phyloP scores from a whole-genome alignment of 2,329 filamentous ascomycete genomes.

The Aspergillus ruber region DNA sequence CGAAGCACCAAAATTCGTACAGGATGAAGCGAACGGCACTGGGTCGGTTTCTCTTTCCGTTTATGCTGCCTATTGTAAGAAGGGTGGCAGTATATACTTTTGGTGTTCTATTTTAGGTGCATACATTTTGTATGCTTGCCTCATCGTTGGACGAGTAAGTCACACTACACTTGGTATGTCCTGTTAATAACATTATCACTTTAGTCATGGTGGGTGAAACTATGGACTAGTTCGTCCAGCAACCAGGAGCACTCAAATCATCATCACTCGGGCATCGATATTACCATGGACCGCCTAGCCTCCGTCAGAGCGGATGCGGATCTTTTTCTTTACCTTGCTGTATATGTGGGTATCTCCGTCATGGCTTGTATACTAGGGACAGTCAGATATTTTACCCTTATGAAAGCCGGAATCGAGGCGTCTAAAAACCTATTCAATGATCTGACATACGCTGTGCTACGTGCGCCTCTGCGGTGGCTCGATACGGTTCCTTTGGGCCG shows the following conservation, averaged over 20 bases:
- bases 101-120: conserved; percentile 52
- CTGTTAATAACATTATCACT: not conserved
- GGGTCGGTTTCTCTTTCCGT: conserved; percentile 62
- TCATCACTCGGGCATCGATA: conserved; percentile 1
- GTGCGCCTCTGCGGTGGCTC: conserved; percentile 66
- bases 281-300: not conserved
- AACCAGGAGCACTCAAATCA: not conserved
- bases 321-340: conserved; percentile 39
- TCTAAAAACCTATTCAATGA: conserved; percentile 60
- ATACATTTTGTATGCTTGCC: conserved; percentile 50
- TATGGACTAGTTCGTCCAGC: conserved; percentile 38
- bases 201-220: conserved; percentile 43
- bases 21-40: conserved; percentile 66
- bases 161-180: too few relatives aligned
- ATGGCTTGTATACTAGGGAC: conserved; percentile 55
- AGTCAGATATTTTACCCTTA: not conserved
- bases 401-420: conserved; percentile 55
- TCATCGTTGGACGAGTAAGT: conserved; percentile 48
- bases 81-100: conserved; percentile 57
- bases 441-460: conserved; percentile 60
- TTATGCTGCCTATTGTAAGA: conserved; percentile 61
- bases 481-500: conserved; percentile 71
- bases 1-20: conserved; percentile 57
- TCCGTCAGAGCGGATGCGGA: conserved; percentile 25
- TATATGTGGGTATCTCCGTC: conserved; percentile 59